Base-by-base conservation (phyloP, 345 rosid genomes). In the Eutrema yunnanense region DNA sequence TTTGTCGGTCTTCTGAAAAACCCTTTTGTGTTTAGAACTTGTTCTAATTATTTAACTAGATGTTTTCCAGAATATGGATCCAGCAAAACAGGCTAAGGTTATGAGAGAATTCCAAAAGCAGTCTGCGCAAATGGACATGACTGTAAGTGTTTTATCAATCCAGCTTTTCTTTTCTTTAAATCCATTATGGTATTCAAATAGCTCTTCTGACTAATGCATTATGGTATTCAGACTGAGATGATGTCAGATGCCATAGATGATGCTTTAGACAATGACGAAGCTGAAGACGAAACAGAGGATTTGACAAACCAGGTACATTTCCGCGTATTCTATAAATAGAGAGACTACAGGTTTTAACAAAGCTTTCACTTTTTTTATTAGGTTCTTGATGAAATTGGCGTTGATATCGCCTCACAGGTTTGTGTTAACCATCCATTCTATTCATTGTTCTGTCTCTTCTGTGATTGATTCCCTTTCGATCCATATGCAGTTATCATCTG, bases 381-480 rank as follows among this genome's bases (percentile, higher is more conserved):
- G 98, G 97, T 91, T 77, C 82, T 95, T 51, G 99, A 95, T 69
- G 99, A 91, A 85, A 95, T 95, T 52, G 97, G 99, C 67, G 86
- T 95, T 56, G 96, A 91, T 69, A 82, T 95, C 58, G 97, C 97
- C 36, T 87, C 97, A 32, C 99, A 91, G 96, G 99, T 91, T 74
- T 41, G 87, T 78, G 43, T 49, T 9, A 26, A 75, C 30, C 33
- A 44, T 32, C 9, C 3, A 37, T 30, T 43, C 29, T 66, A 33
- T 55, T 76, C 29, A 22, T 32, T 50, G 38, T 50, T 37, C 0
- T 11, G 30, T 59, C 8, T 58, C 26, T 56, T 16, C 46, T 48
- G 56, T 37, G 37, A 61, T 61, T 75, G 14, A 75, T 67, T 36
- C 9, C 69, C 6, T 68, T 34, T 56, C 26, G 71, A 37, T 62